Evolutionary conservation across 2,329 filamentous ascomycete species (phyloP), one percentile per base, ranked within the genome.

Genomic region (Beauveria scarabaeidicola): DNA sequence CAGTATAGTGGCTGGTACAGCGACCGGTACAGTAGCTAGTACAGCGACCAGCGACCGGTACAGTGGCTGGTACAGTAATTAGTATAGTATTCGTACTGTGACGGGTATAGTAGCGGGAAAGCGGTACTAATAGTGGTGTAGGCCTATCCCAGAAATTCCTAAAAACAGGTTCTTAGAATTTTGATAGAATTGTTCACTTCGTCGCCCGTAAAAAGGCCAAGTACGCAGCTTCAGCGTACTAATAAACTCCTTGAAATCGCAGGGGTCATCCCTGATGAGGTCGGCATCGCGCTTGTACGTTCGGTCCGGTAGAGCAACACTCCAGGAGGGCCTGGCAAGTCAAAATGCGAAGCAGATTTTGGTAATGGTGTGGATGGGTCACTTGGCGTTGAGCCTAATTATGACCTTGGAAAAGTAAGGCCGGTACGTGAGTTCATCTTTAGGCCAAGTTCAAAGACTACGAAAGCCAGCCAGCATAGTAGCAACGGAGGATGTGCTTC

Each of bases 401-500:
- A 90, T 0, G 90, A 94, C 68, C 81, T 96, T 21, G 86, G 85
- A 52, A 83, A 90, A 63, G 90, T 96, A 71, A 91, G 90, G 59
- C 75, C 96, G 51, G 90, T 88, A 2, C 82, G 91, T 66, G 91
- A 96, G 73, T 87, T 96, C 65, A 87, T 96, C 75, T 15, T 36
- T 36, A 13, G 88, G 92, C 71, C 86, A 90, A 36, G 87, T 96
- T 36, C 91, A 96, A 75, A 83, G 87, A 65, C 78, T 96, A 63
- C 84, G 92, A 64, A 96, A 96, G 82, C 91, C 91, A 77, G 91
- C 90, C 3, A 89, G 89, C 1, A 79, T 96, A 53, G 83, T 90
- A 62, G 84, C 90, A 1, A 96, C 91, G 0, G 91, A 96, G 69
- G 91, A 96, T 69, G 85, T 96, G 61, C 88, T 87, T 74, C 93